Evolutionary conservation across 768 basidiomycete species (phyloP), one percentile per base, ranked within the genome.

Genomic region (Rhodotorula toruloides): DNA sequence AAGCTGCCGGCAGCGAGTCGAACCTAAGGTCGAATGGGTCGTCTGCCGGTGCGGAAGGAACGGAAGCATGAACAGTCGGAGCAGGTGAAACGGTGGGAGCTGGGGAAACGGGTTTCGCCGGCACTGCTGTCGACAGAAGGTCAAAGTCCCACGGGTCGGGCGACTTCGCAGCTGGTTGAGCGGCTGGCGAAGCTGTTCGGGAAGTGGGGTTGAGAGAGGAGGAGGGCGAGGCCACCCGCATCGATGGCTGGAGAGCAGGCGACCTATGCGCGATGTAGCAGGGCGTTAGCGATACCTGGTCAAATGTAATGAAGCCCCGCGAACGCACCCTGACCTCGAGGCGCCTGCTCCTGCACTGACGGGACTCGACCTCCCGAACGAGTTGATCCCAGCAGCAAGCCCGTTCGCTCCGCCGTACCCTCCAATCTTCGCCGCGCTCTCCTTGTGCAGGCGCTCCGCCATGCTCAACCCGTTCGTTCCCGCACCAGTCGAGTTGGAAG

Each of bases 71-170:
- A n/a, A n/a, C n/a, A n/a, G n/a, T n/a, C n/a, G n/a, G n/a, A n/a
- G n/a, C n/a, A n/a, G n/a, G n/a, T n/a, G n/a, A n/a, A n/a, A n/a
- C n/a, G n/a, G n/a, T n/a, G n/a, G 37, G 34, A 4, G 34, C 25
- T 0, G 53, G 53, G 13, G 34, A 37, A 13, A 17, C 19, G 16
- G 29, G 16, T 16, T 32, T 32, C 17, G 52, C 4, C 0, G 66
- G 39, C 2, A 65, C 54, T 47, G 50, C 39, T 29, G 58, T 19
- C 37, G 70, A 44, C 40, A 74, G 63, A 21, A 74, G 59, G 67
- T 74, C 75, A 50, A 76, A 74, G 56, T 76, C 74, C 74, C 74
- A 76, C 0, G 70, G 69, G 47, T 76, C 74, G 19, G 61, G 27
- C 4, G 63, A 27, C 25, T 60, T 61, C 4, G 56, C 14, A 21